These are phyloP conservation scores for Haplosporangium sp. DNA, from an alignment of 371 early-diverging fungal genomes.

Conservation along the genomic window DNA sequence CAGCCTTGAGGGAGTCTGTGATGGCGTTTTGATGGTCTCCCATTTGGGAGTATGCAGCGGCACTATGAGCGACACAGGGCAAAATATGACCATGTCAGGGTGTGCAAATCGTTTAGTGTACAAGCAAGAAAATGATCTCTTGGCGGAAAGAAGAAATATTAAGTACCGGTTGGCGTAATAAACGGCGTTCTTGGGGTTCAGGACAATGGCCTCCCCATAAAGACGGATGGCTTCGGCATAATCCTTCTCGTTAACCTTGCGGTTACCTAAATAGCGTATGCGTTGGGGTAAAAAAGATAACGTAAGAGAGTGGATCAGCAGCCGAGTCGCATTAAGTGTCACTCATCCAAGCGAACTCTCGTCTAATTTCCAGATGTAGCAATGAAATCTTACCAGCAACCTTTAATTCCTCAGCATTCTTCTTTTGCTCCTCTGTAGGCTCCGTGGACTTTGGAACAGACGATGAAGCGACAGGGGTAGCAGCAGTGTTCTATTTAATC, in stretches of 20 bases:
- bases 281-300: not conserved
- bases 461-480: conserved; percentile 25
- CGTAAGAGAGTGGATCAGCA: not conserved
- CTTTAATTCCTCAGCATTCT: conserved; percentile 90
- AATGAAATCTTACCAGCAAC: conserved; percentile 61
- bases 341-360: not conserved
- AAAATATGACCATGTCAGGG: not conserved
- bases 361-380: no score
- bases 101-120: not conserved
- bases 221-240: conserved; percentile 87
- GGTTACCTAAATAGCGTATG: conserved; percentile 69
- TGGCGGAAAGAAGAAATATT: not conserved
- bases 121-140: no score
- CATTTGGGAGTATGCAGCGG: conserved; percentile 94
- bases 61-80: conserved; percentile 60
- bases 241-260: conserved; percentile 82
- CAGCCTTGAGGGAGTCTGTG: conserved; percentile 85
- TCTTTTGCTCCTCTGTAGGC: conserved; percentile 70
- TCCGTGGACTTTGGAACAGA: conserved; percentile 24
- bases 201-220: conserved; percentile 91
- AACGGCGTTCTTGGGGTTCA: conserved; percentile 87
- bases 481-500: conserved; percentile 28
- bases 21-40: conserved; percentile 90
- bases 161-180: conserved; percentile 93
- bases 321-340: not conserved